These are phyloP conservation scores for Verticillium nonalfalfae DNA, from an alignment of 2,329 filamentous ascomycete species.

Conservation along the genomic window DNA sequence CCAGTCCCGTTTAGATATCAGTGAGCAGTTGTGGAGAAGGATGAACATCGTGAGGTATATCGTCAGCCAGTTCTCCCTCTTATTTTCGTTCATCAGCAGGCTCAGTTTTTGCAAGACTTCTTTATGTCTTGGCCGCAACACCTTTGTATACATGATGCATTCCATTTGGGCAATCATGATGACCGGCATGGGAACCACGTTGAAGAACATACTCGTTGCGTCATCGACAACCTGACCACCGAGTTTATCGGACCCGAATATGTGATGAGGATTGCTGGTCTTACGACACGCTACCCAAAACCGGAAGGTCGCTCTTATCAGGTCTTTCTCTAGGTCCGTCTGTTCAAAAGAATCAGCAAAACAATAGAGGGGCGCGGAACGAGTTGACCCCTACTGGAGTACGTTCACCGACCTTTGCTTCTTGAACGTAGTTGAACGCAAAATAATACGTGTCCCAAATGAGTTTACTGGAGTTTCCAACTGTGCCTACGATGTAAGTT, in stretches of 20 bases:
- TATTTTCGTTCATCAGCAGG: not conserved
- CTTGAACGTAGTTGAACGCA: not conserved
- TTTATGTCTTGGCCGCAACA: not conserved
- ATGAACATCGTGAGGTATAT: constrained; percentile 8
- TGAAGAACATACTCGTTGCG: not conserved
- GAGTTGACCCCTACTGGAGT: too few species aligned
- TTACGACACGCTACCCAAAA: not conserved
- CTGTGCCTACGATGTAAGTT: not conserved
- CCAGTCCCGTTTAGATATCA: constrained; percentile 2
- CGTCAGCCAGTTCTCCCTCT: constrained; percentile 4
- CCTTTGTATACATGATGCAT: constrained; percentile 3
- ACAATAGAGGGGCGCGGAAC: too few species aligned
- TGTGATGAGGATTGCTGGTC: not conserved
- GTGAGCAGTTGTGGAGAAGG: constrained; percentile 7
- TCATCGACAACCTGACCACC: not conserved
- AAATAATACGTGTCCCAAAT: not conserved
- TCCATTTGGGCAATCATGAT: constrained; percentile 5
- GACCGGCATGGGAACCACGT: not conserved
- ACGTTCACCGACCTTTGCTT: not conserved
- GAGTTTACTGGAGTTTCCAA: not conserved
- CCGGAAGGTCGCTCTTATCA: not conserved
- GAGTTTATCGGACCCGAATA: not conserved
- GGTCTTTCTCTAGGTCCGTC: not conserved
- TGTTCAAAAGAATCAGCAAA: not conserved
- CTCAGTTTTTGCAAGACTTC: not conserved